These are phyloP conservation scores for Thraustochytrium striatum DNA, from an alignment of 352 stramenopile species.

Conservation along the genomic window DNA sequence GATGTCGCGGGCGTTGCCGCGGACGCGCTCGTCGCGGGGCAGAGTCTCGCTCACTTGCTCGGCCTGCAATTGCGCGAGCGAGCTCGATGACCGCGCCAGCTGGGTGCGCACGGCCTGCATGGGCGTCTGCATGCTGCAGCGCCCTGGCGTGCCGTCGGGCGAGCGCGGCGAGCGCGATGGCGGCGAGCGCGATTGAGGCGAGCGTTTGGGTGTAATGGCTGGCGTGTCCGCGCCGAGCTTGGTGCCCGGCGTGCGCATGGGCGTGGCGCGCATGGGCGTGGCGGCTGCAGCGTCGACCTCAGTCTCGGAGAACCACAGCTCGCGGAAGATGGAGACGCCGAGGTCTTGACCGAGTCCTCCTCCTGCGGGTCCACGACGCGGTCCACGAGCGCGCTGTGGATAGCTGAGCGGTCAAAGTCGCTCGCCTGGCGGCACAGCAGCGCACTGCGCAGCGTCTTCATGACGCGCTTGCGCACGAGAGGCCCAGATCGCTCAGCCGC, in stretches of 20 bases:
- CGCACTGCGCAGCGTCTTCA: constrained; percentile 62
- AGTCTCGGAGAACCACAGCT: constrained; percentile 61
- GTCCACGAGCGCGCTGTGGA: constrained; percentile 53
- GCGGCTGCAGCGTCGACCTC: constrained; percentile 36
- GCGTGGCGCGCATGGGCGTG: constrained; percentile 43
- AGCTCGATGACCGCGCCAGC: not conserved
- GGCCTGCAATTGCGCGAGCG: not conserved
- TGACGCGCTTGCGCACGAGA: constrained; percentile 62
- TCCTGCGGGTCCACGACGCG: constrained; percentile 49
- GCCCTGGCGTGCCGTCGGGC: too few species aligned
- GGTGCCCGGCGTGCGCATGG: too few species aligned
- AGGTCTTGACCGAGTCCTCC: constrained; percentile 67
- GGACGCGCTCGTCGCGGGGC: too few species aligned
- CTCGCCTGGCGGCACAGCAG: constrained; percentile 45
- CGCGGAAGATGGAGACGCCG: constrained; percentile 66
- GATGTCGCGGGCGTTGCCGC: constrained; percentile 48
- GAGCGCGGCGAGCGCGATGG: too few species aligned
- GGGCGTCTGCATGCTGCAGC: constrained; percentile 5
- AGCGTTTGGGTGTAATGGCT: too few species aligned
- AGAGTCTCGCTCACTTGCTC: too few species aligned
- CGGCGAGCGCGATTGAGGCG: too few species aligned
- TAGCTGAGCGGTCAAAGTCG: constrained; percentile 43
- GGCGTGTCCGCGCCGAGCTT: too few species aligned
- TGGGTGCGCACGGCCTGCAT: not conserved
- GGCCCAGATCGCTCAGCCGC: constrained; percentile 61